These are phyloP conservation scores for Coniosporium tulheliwenetii DNA, from an alignment of 2,329 filamentous ascomycete species.

Conservation along the genomic window DNA sequence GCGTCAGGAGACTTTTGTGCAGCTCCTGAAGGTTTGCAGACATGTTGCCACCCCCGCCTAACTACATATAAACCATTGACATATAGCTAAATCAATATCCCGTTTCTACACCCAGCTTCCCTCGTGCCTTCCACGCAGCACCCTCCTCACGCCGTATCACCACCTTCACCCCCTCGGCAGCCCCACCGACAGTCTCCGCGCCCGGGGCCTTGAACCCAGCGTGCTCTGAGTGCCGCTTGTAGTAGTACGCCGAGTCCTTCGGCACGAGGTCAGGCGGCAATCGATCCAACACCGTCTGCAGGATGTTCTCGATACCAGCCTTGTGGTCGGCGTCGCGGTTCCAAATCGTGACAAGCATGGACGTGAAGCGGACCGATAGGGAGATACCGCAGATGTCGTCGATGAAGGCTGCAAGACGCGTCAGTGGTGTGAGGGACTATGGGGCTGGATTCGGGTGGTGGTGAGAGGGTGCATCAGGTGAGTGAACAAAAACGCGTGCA, in stretches of 20 bases:
- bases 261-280: slow-evolving; percentile 59
- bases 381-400: slow-evolving; percentile 80
- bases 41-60: too few species aligned
- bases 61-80: too few species aligned
- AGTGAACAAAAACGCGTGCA: neutral
- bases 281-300: slow-evolving; percentile 56
- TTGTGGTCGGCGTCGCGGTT: slow-evolving; percentile 75
- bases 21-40: too few species aligned
- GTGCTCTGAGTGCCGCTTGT: slow-evolving; percentile 85
- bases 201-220: slow-evolving; percentile 43
- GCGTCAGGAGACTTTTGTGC: too few species aligned
- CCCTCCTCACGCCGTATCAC: too few species aligned
- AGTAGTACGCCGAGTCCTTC: slow-evolving; percentile 47
- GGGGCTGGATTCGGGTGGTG: too few species aligned
- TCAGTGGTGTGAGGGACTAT: slow-evolving; percentile 1
- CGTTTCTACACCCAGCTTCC: too few species aligned
- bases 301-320: slow-evolving; percentile 59
- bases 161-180: too few species aligned
- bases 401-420: slow-evolving; percentile 32
- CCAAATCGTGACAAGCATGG: slow-evolving; percentile 80
- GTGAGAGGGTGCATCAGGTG: too few species aligned
- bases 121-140: too few species aligned
- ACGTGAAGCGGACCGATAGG: slow-evolving; percentile 77
- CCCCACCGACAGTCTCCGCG: neutral
- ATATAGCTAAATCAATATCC: too few species aligned